Conservation (phyloP, 2,329 filamentous ascomycete genomes). For the Magnaporthiopsis rhizophila region DNA sequence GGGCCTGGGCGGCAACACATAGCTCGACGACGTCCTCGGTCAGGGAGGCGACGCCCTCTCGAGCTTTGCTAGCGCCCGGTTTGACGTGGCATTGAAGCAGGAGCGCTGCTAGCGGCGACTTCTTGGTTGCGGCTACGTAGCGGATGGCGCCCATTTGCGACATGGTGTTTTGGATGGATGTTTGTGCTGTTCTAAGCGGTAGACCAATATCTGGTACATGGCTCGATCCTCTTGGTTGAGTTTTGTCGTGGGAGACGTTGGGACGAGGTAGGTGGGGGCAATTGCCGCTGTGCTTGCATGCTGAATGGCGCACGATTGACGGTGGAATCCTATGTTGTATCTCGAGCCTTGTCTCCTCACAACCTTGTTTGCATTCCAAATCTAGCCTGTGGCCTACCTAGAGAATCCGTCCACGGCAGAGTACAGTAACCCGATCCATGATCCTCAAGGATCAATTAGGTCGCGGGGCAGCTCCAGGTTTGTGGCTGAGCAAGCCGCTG, state of each 20-base stretch:
- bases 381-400: no score
- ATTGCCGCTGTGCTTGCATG: no score
- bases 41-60: slow-evolving; percentile 52
- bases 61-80: slow-evolving; percentile 52
- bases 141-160: slow-evolving; percentile 29
- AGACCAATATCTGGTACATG: not conserved
- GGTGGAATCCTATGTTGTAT: no score
- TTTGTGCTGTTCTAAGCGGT: not conserved
- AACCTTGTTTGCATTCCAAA: no score
- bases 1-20: slow-evolving; percentile 56
- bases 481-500: not conserved
- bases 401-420: no score
- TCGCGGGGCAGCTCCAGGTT: slow-evolving; percentile 6
- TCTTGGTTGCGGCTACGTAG: slow-evolving; percentile 40
- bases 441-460: not conserved
- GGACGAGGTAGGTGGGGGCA: no score
- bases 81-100: slow-evolving; percentile 61
- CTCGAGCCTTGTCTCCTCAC: no score
- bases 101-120: slow-evolving; percentile 36
- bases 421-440: not conserved
- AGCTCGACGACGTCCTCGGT: slow-evolving; percentile 51
- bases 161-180: not conserved
- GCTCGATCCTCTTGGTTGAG: no score
- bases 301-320: no score
- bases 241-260: no score